phyloP scores from a whole-genome alignment of 1,139 yeast species.

The Suzukiozyma palmioleophila region DNA sequence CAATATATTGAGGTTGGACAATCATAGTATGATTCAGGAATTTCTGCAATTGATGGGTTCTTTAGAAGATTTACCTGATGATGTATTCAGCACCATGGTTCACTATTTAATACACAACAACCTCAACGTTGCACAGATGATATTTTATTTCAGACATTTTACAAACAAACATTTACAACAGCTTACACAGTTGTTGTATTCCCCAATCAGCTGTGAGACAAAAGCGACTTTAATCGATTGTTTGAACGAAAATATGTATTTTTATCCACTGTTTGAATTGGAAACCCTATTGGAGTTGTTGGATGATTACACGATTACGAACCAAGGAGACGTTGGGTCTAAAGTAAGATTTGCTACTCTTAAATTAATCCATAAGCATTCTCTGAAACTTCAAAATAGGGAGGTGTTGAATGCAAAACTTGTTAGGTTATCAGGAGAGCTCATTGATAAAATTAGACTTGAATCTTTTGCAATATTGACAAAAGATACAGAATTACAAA shows the following conservation, averaged over 20 bases:
- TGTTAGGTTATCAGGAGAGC: slow-evolving; percentile 48
- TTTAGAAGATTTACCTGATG: slow-evolving; percentile 11
- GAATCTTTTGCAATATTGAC: slow-evolving; percentile 22
- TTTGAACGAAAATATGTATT: slow-evolving; percentile 8
- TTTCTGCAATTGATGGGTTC: slow-evolving; percentile 20
- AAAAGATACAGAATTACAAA: not conserved
- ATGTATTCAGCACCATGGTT: slow-evolving; percentile 17
- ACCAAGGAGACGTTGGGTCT: slow-evolving; percentile 79
- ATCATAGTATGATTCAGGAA: slow-evolving; percentile 13
- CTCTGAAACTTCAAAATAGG: slow-evolving; percentile 18
- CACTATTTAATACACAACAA: slow-evolving; percentile 27
- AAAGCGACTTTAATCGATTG: slow-evolving; percentile 21
- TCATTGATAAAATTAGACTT: slow-evolving; percentile 28
- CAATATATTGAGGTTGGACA: slow-evolving; percentile 14
- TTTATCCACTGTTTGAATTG: slow-evolving; percentile 1
- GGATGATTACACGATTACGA: slow-evolving; percentile 64
- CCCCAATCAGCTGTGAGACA: slow-evolving; percentile 21
- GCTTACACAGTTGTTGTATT: slow-evolving; percentile 15
- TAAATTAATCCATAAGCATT: slow-evolving; percentile 22
- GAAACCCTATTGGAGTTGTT: slow-evolving; percentile 21
- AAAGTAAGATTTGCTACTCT: slow-evolving; percentile 56
- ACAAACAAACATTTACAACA: slow-evolving; percentile 8
- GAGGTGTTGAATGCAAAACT: slow-evolving; percentile 21
- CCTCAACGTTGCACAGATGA: slow-evolving; percentile 24
- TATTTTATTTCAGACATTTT: slow-evolving; percentile 22